Base-by-base conservation (phyloP, 768 basidiomycete species). In the Krasilnikovozyma curviuscula region DNA sequence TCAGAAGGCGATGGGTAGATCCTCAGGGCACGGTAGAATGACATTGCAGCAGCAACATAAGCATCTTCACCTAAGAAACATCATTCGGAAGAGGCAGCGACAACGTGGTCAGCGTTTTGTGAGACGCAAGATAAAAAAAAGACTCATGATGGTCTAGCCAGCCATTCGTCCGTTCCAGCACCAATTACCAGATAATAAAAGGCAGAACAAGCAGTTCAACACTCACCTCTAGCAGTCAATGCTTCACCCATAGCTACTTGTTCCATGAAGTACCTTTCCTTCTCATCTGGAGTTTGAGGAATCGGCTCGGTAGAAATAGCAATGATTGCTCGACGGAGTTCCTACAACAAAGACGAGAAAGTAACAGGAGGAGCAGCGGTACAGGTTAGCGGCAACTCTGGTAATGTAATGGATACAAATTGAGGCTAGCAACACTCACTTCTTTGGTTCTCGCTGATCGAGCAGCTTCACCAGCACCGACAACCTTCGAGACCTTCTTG, bases 1-100 rank as follows among this genome's bases (percentile, higher is more conserved):
- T 97, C 93, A 28, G 85, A 76, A 0, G 89, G 85, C 27, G 82
- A 77, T 42, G 93, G 93, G 68, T 98, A 98, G 30, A 93, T 86
- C 46, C 81, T 73, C 50, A 97, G 76, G 1, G 86, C 89, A 42
- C 85, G 75, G 73, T 78, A 98, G 74, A 97, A 97, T 34, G 78
- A 75, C 61, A 83, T 65, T 34, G 93, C 89, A 18, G 89, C 79
- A 10, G 77, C 72, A 24, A 95, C 71, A 60, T 79, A 68, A 66
- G 77, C 79, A 24, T 71, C 65, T 35, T 83, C 79, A 31, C 89
- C 91, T 93, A 44, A 2, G 21, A 47, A 45, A 31, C 18, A 25
- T 5, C 27, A 12, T 5, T 27, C n/a, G 13, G 18, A 19, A 14
- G 30, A n/a, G 9, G 3, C 19, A 38, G 27, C 16, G 30, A 16